Conservation (phyloP, 495 filamentous ascomycete genomes). For the Hypoxylon subgilvum region DNA sequence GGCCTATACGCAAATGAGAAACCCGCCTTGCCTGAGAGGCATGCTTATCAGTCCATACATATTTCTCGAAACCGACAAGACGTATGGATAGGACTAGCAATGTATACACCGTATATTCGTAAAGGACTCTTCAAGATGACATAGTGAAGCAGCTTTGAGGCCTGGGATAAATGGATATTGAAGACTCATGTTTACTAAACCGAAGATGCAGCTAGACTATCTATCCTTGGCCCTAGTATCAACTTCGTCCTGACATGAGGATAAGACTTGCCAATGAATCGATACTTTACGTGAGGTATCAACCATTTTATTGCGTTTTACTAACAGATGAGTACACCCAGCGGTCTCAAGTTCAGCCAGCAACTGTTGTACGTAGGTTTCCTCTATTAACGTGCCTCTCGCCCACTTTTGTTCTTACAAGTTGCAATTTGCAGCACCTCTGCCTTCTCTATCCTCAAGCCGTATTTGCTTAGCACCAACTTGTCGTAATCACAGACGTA, state of each 20-base stretch:
- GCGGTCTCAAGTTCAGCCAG: conserved; percentile 1
- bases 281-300: background rate
- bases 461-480: background rate
- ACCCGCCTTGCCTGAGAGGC: background rate
- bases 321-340: conserved; percentile 19
- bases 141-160: conserved; percentile 3
- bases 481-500: conserved; percentile 39
- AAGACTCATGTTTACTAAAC: no score
- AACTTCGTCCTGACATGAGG: no score
- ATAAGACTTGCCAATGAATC: background rate
- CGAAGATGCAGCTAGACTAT: no score
- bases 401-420: conserved; percentile 21
- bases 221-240: no score
- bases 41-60: no score
- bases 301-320: conserved; percentile 16
- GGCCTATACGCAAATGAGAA: conserved; percentile 2
- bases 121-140: conserved; percentile 1
- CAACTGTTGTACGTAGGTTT: conserved; percentile 10
- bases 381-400: conserved; percentile 16
- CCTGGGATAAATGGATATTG: no score
- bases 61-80: conserved; percentile 9
- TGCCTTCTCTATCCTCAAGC: conserved; percentile 10
- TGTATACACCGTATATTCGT: background rate
- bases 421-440: conserved; percentile 14
- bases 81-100: background rate